These are phyloP conservation scores for Clitopilus hobsonii DNA, from an alignment of 768 basidiomycete genomes.

Conservation along the genomic window DNA sequence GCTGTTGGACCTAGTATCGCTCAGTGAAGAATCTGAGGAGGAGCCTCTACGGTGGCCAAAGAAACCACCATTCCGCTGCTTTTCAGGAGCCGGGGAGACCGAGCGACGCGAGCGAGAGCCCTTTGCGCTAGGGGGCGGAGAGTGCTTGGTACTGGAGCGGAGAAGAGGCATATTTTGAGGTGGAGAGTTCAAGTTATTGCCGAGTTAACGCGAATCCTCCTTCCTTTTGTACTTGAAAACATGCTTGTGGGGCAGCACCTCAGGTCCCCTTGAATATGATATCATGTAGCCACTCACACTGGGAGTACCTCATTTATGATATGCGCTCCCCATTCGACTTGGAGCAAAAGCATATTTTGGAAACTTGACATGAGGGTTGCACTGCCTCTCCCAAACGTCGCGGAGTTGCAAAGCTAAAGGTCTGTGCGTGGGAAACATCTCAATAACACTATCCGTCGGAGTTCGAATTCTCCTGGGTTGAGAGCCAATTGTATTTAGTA, in stretches of 20 bases:
- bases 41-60: constrained; percentile 18
- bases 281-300: no score
- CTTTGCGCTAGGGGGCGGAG: constrained; percentile 19
- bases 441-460: constrained; percentile 28
- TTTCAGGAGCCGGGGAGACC: constrained; percentile 13
- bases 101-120: constrained; percentile 21
- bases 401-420: constrained; percentile 12
- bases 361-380: no score
- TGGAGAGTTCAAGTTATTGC: neutral
- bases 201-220: neutral
- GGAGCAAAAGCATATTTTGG: neutral
- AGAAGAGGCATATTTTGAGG: neutral
- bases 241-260: neutral
- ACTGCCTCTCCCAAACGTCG: neutral
- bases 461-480: constrained; percentile 39
- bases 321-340: neutral
- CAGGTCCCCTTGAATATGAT: neutral
- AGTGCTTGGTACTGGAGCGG: constrained; percentile 1
- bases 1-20: constrained; percentile 1
- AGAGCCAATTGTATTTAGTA: constrained; percentile 39
- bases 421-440: constrained; percentile 38
- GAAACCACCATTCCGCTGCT: constrained; percentile 14
- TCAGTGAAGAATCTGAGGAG: neutral
- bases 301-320: no score
- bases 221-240: neutral